A percentile compares a stretch with the other conserved stretches of the same genome.
These are phyloP conservation scores for Xylaria sp. DNA, from an alignment of 2,329 filamentous ascomycete genomes.

Conservation along the genomic window DNA sequence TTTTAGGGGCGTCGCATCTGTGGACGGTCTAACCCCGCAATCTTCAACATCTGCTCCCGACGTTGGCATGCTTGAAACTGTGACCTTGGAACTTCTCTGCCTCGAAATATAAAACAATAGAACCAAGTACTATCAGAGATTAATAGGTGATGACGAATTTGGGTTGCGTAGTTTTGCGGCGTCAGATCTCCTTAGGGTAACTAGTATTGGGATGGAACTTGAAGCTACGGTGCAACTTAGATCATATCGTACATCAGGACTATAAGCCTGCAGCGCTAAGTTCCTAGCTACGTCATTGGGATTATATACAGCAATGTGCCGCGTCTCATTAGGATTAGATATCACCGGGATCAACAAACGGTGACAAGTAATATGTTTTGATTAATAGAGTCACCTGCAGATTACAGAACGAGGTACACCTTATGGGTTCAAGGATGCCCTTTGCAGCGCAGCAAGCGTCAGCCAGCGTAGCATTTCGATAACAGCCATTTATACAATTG, in stretches of 20 bases:
- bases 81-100: not conserved
- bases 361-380: not conserved
- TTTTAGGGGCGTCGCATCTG: conserved; percentile 2
- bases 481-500: not conserved
- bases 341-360: not conserved
- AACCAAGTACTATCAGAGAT: not conserved
- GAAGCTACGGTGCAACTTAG: not conserved
- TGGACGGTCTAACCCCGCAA: conserved; percentile 4
- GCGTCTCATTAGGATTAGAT: not conserved
- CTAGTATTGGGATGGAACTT: not conserved
- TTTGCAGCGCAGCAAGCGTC: not conserved
- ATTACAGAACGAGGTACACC: not conserved
- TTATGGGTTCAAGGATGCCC: not conserved
- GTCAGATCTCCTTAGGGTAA: not conserved
- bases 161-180: too few species aligned
- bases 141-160: not conserved
- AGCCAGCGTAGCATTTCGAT: not conserved
- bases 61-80: not conserved
- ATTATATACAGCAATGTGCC: not conserved
- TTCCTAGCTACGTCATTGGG: not conserved
- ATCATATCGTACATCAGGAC: not conserved
- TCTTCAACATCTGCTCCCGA: not conserved
- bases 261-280: not conserved
- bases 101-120: not conserved
- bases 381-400: not conserved